phyloP scores from a whole-genome alignment of 148 eudicot genomes.

The Silene uniflora region DNA sequence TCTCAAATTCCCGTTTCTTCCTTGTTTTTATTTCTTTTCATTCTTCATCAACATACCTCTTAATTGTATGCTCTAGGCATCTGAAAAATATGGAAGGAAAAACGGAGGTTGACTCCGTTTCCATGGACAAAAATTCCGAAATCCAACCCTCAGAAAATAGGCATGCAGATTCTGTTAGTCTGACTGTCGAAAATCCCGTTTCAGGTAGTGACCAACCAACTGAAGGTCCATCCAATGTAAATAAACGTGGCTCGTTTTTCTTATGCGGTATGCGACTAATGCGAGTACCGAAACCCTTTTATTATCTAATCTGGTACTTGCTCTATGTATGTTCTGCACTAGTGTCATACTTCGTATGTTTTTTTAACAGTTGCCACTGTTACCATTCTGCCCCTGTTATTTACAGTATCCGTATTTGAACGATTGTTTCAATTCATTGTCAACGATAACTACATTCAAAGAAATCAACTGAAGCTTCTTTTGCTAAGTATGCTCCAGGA shows the following conservation, averaged over 20 bases:
- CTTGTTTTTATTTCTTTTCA: too few species aligned
- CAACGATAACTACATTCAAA: not conserved
- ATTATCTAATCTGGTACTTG: not conserved
- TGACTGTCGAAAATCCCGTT: not conserved
- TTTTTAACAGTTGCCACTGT: not conserved
- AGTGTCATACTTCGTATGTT: not conserved
- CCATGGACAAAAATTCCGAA: not conserved
- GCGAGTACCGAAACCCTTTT: not conserved
- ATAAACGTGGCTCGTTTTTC: not conserved
- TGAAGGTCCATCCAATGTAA: too few species aligned
- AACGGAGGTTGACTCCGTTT: not conserved
- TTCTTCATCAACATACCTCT: too few species aligned
- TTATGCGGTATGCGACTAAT: not conserved
- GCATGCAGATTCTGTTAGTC: not conserved
- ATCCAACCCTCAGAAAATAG: not conserved
- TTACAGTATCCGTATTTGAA: not conserved
- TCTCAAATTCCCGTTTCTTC: too few species aligned
- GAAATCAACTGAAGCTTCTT: not conserved
- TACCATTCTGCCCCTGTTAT: not conserved
- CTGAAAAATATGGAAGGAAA: not conserved
- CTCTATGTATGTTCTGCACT: not conserved
- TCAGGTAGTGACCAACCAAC: not conserved
- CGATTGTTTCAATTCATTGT: conserved; percentile 8
- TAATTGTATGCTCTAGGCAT: not conserved
- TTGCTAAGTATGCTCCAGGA: not conserved